Conservation (phyloP, 331 rosid genomes). For the Phaseolus coccineus region DNA sequence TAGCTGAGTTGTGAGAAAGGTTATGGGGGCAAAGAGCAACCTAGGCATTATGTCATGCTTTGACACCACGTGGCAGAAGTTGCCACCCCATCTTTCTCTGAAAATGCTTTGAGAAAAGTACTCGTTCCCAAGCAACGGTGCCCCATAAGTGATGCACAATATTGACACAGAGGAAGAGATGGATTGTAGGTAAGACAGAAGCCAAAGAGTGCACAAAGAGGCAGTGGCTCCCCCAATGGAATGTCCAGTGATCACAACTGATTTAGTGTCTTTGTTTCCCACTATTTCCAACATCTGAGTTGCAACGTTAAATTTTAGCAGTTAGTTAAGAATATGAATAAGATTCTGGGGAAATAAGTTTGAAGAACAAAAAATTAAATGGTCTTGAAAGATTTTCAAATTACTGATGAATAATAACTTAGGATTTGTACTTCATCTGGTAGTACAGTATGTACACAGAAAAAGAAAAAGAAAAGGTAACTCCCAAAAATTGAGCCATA, state of each 20-base stretch:
- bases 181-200: conserved; percentile 64
- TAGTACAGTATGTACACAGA: not conserved
- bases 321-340: conserved; percentile 46
- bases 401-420: not conserved
- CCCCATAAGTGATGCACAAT: conserved; percentile 83
- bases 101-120: conserved; percentile 69
- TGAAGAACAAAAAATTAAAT: not conserved
- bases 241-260: conserved; percentile 85
- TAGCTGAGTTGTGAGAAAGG: conserved; percentile 53
- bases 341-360: conserved; percentile 51
- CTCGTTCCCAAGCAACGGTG: conserved; percentile 80
- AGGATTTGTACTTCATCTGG: conserved; percentile 6
- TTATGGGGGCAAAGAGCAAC: conserved; percentile 74
- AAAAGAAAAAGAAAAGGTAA: not conserved
- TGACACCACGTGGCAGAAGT: conserved; percentile 81
- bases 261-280: conserved; percentile 55
- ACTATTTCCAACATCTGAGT: conserved; percentile 60
- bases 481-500: not conserved
- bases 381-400: conserved; percentile 5
- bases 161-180: conserved; percentile 51
- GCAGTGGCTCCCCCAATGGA: conserved; percentile 91
- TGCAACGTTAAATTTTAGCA: conserved; percentile 6
- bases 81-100: conserved; percentile 79
- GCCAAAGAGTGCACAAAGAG: conserved; percentile 80
- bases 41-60: conserved; percentile 88